Percentiles rank a stretch among this genome's conserved stretches.
Conservation (phyloP, 2,329 filamentous ascomycete genomes). For the Colletotrichum sp. region DNA sequence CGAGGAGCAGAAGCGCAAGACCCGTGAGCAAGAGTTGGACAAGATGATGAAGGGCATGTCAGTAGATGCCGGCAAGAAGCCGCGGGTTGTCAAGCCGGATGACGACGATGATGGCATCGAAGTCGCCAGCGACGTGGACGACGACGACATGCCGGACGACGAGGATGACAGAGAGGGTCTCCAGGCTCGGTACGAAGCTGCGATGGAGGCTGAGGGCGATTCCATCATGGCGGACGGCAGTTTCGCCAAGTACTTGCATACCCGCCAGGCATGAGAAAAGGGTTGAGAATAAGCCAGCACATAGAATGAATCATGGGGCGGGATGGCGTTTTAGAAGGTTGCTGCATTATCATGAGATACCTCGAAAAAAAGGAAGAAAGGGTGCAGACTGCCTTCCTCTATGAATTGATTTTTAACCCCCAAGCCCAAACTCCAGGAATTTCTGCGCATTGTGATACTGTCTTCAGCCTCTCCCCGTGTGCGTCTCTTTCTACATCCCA, state of each 20-base stretch:
- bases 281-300: slow-evolving; percentile 25
- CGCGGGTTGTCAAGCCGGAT: slow-evolving; percentile 38
- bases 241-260: slow-evolving; percentile 65
- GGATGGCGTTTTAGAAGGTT: slow-evolving; percentile 19
- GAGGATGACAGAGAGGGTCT: slow-evolving; percentile 70
- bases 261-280: slow-evolving; percentile 35
- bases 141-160: slow-evolving; percentile 63
- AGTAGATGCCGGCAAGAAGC: slow-evolving; percentile 38
- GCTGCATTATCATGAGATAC: slow-evolving; percentile 24
- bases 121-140: slow-evolving; percentile 63
- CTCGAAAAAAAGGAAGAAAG: slow-evolving; percentile 21
- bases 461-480: not conserved
- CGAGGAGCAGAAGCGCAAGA: slow-evolving; percentile 74
- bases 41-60: slow-evolving; percentile 95
- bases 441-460: not conserved
- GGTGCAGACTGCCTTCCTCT: slow-evolving; percentile 20
- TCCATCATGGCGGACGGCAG: slow-evolving; percentile 61
- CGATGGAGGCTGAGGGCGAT: slow-evolving; percentile 65
- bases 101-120: slow-evolving; percentile 54
- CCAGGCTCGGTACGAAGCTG: slow-evolving; percentile 77
- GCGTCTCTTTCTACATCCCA: not conserved
- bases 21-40: slow-evolving; percentile 81
- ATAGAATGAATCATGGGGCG: slow-evolving; percentile 4
- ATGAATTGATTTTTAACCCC: slow-evolving; percentile 21
- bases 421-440: slow-evolving; percentile 13